Evolutionary conservation across 23 red algal species (phyloP).

Genomic region (Gracilaria gracilis): DNA sequence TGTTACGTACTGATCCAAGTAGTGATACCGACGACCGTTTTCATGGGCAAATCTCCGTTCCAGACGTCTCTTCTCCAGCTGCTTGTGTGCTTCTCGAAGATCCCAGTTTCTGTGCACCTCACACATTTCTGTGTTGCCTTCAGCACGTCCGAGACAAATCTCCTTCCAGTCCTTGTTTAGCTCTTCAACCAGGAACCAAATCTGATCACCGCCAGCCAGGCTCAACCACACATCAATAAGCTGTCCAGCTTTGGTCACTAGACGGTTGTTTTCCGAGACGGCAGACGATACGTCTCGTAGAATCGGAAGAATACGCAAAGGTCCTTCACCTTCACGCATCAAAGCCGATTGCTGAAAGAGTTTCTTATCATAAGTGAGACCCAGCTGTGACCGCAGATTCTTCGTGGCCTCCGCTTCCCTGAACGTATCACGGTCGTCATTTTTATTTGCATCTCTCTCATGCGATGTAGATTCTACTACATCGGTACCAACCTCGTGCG

Average conservation of each 20-base stretch:
- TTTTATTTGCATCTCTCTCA: no score
- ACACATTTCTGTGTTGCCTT: no score
- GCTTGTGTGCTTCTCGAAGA: background rate
- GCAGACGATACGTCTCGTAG: background rate
- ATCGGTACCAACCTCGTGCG: background rate
- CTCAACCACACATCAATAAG: constrained; percentile 20
- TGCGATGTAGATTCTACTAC: no score
- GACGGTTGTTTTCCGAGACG: background rate
- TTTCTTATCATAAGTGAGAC: no score
- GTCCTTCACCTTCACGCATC: no score
- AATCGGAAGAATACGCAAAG: background rate
- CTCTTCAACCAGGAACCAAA: background rate
- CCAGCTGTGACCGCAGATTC: no score
- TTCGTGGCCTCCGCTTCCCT: no score
- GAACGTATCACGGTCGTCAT: no score
- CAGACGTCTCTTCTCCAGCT: constrained; percentile 8
- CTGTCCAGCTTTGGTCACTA: background rate
- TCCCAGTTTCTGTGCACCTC: background rate
- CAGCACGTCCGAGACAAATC: background rate
- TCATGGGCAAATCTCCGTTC: background rate
- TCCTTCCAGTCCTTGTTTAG: background rate
- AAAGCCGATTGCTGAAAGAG: no score
- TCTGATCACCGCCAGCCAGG: background rate
- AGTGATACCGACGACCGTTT: background rate
- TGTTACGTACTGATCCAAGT: background rate